Evolutionary conservation across 257 asterid species (phyloP).

Genomic region (Orobanche coerulescens): DNA sequence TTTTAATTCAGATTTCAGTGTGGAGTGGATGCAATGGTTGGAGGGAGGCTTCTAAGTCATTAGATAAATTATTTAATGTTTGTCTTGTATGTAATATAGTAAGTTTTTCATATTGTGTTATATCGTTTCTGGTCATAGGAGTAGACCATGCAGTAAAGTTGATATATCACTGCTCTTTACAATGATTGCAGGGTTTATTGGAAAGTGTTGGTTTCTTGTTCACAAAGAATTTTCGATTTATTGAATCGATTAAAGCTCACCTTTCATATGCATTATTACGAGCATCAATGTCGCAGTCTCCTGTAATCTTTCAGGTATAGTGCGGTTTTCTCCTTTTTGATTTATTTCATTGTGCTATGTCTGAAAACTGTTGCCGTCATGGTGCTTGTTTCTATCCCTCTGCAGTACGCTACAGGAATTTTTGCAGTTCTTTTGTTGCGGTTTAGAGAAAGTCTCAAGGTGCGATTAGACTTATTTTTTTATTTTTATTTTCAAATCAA

Average conservation of each 20-base stretch:
- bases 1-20: neutral
- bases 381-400: slow-evolving; percentile 18
- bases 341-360: slow-evolving; percentile 17
- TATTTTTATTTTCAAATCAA: slow-evolving; percentile 7
- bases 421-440: slow-evolving; percentile 71
- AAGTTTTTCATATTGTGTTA: slow-evolving; percentile 15
- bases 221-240: slow-evolving; percentile 69
- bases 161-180: slow-evolving; percentile 11
- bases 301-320: slow-evolving; percentile 75
- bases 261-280: slow-evolving; percentile 85
- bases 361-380: slow-evolving; percentile 19
- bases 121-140: slow-evolving; percentile 12
- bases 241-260: slow-evolving; percentile 87
- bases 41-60: slow-evolving; percentile 8
- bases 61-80: slow-evolving; percentile 6
- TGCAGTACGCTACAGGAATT: slow-evolving; percentile 90
- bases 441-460: slow-evolving; percentile 91
- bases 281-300: slow-evolving; percentile 76
- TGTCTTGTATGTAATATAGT: slow-evolving; percentile 9
- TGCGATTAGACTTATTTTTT: slow-evolving; percentile 26
- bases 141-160: slow-evolving; percentile 11
- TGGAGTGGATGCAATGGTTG: slow-evolving; percentile 4
- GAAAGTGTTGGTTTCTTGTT: slow-evolving; percentile 76
- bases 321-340: slow-evolving; percentile 12
- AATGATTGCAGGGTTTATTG: slow-evolving; percentile 60